Conservation (phyloP, 2,329 filamentous ascomycete species). For the Ophiostoma pallidulum region DNA sequence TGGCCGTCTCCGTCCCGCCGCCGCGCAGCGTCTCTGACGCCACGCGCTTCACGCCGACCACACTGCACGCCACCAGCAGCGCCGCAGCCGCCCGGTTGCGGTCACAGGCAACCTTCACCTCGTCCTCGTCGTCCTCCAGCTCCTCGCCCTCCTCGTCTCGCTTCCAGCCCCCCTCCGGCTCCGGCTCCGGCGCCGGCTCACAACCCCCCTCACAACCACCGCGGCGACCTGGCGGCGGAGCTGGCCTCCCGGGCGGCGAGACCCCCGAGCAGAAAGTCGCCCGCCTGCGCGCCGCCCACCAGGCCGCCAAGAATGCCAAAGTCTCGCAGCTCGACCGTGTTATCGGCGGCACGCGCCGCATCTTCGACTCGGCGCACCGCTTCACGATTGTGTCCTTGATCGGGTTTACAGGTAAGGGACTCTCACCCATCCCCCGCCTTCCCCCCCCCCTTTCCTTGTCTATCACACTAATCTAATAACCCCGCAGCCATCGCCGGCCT, state of each 20-base stretch:
- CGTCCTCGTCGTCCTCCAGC: constrained; percentile 11
- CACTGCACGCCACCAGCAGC: constrained; percentile 61
- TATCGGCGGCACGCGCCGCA: constrained; percentile 37
- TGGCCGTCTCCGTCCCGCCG: constrained; percentile 12
- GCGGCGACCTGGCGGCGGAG: constrained; percentile 4
- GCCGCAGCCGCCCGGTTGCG: constrained; percentile 26
- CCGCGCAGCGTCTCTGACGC: constrained; percentile 67
- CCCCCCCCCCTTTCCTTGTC: too few species aligned
- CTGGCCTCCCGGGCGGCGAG: constrained; percentile 33
- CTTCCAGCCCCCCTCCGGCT: constrained; percentile 15
- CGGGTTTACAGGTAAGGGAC: constrained; percentile 43
- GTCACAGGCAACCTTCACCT: background rate
- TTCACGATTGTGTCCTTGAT: constrained; percentile 46
- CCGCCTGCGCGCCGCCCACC: constrained; percentile 56
- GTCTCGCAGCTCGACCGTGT: constrained; percentile 43
- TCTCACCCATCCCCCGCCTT: too few species aligned
- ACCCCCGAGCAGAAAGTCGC: constrained; percentile 61
- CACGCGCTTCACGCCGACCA: constrained; percentile 66
- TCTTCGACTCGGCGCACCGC: constrained; percentile 48
- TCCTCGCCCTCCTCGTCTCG: constrained; percentile 12
- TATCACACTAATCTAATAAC: background rate
- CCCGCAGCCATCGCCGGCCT: constrained; percentile 42
- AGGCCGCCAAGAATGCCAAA: constrained; percentile 53
- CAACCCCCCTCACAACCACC: background rate
- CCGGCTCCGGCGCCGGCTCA: background rate